Evolutionary conservation across 179 eudicot species (phyloP).

Genomic region (Gypsophila paniculata): DNA sequence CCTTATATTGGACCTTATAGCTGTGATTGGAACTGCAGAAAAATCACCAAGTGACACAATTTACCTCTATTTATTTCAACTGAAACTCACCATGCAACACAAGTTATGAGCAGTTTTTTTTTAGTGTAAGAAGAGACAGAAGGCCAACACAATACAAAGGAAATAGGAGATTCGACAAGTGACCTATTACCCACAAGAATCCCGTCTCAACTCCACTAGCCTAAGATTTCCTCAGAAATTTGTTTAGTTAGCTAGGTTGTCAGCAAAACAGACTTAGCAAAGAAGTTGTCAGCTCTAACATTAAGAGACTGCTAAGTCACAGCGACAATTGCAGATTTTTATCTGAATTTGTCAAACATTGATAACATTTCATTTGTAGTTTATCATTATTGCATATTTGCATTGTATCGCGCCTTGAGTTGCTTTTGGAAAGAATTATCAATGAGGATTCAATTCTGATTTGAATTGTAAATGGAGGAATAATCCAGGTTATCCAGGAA

Average conservation of each 20-base stretch:
- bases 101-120: background rate
- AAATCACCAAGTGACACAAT: background rate
- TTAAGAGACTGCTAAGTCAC: too few relatives aligned
- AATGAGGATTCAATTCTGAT: background rate
- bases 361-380: background rate
- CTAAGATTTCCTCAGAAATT: too few relatives aligned
- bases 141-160: too few relatives aligned
- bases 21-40: conserved; percentile 26
- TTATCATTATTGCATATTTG: background rate
- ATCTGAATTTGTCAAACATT: background rate
- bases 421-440: background rate
- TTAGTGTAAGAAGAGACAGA: background rate
- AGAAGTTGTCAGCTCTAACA: conserved; percentile 2
- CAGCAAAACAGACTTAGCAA: background rate
- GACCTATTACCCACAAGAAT: too few relatives aligned
- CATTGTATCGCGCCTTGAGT: background rate
- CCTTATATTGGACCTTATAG: conserved; percentile 6
- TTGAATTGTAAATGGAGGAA: background rate
- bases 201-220: too few relatives aligned
- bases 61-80: background rate
- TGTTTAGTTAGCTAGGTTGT: too few relatives aligned
- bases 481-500: background rate
- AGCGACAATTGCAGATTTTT: too few relatives aligned
- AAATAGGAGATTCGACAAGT: too few relatives aligned
- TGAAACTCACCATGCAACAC: background rate